phyloP scores from a whole-genome alignment of 202 grass and related monocot species.

The Cymbopogon flexuosus region DNA sequence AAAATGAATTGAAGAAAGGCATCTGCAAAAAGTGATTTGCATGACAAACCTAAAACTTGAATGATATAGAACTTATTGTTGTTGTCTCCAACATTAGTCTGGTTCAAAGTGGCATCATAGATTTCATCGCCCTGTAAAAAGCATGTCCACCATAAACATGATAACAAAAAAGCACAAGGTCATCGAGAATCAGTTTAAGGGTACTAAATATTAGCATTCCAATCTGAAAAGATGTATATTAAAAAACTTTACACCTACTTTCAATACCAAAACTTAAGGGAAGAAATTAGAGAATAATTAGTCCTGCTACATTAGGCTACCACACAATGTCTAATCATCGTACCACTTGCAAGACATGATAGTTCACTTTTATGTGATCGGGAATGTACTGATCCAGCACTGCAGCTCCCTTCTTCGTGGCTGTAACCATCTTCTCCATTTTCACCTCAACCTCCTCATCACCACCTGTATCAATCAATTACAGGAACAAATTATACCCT shows the following conservation, averaged over 20 bases:
- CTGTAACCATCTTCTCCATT: constrained; percentile 67
- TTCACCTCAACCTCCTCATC: constrained; percentile 31
- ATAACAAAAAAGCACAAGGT: not conserved
- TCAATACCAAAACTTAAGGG: not conserved
- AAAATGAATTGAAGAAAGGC: not conserved
- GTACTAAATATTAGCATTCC: not conserved
- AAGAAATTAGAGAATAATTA: not conserved
- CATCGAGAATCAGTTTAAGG: not conserved
- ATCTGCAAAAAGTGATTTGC: constrained; percentile 11
- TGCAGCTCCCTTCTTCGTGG: constrained; percentile 75
- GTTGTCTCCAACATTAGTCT: constrained; percentile 83
- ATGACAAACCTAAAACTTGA: constrained; percentile 80
- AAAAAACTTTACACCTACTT: not conserved
- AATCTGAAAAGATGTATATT: not conserved
- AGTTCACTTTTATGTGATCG: constrained; percentile 56
- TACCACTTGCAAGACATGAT: constrained; percentile 87
- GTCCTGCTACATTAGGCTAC: not conserved
- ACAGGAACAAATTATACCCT: not conserved
- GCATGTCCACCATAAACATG: constrained; percentile 4
- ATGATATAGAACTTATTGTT: constrained; percentile 93
- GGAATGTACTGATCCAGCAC: constrained; percentile 73
- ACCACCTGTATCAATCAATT: constrained; percentile 37
- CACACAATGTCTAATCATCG: not conserved
- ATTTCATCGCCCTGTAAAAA: constrained; percentile 76
- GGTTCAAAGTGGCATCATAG: constrained; percentile 88